A percentile compares a stretch with the other conserved stretches of the same genome.
These are phyloP conservation scores for Coemansia sp. DNA, from an alignment of 192 early-diverging fungal species.

Conservation along the genomic window DNA sequence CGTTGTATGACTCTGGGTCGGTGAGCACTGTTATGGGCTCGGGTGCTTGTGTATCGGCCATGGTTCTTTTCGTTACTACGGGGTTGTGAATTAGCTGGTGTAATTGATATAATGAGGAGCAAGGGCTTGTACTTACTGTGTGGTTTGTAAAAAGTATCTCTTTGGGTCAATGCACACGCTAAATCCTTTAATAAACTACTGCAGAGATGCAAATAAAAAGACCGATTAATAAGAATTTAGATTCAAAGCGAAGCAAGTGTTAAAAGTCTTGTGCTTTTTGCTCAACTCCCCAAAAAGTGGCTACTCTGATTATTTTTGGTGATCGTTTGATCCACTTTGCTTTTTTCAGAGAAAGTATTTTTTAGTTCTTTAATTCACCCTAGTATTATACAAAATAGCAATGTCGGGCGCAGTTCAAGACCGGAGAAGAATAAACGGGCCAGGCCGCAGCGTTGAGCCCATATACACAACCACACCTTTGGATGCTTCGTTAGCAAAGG, in stretches of 20 bases:
- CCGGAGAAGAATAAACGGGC: slow-evolving; percentile 50
- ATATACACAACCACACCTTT: slow-evolving; percentile 20
- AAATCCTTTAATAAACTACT: not conserved
- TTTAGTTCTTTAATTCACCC: not conserved
- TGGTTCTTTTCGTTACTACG: not conserved
- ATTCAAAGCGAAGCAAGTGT: not conserved
- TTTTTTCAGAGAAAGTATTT: not conserved
- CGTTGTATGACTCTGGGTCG: slow-evolving; percentile 71
- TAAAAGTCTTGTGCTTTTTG: slow-evolving; percentile 1
- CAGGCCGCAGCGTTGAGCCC: slow-evolving; percentile 51
- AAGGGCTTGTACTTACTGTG: not conserved
- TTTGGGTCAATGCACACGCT: not conserved
- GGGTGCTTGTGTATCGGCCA: slow-evolving; percentile 3
- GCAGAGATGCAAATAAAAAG: slow-evolving; percentile 9
- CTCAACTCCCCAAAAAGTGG: not conserved
- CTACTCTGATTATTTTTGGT: not conserved
- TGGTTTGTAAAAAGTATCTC: not conserved
- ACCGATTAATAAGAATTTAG: slow-evolving; percentile 5
- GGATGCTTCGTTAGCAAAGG: slow-evolving; percentile 13
- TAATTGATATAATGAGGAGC: not conserved
- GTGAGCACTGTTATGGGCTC: slow-evolving; percentile 44
- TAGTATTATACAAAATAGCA: not conserved
- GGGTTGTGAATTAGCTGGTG: not conserved
- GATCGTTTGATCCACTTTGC: not conserved
- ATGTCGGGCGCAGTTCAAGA: slow-evolving; percentile 44